Base-by-base conservation (phyloP, 805 yeast genomes). In the Priceomyces medius region DNA sequence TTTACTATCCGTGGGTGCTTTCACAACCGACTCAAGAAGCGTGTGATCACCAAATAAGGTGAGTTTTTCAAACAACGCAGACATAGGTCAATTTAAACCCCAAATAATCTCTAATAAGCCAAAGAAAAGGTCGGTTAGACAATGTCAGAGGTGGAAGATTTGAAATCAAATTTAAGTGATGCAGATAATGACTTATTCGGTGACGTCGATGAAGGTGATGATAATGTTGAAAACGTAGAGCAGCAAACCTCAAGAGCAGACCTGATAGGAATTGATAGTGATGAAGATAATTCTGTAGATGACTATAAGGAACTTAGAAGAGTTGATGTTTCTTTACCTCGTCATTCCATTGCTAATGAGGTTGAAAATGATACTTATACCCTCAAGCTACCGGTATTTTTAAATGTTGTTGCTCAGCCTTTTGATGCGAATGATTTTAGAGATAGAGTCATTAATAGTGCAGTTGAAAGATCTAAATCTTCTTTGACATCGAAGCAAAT, bases 331-430 rank as follows among this genome's bases (percentile, higher is more conserved):
- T 56, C 69, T 1, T 51, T 65, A 56, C 85, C 73, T 47, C 77
- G 76, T 58, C 82, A 77, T 53, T 73, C 81, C 2, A 59, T 67
- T 2, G 56, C 68, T 2, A 58, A 57, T 39, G 56, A 54, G 40
- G 58, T 51, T 47, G 74, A 55, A 56, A 64, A 43, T 31, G 69
- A 55, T 49, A 73, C 51, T 56, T 71, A 58, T 64, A 66, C 56
- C 47, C 77, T 85, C 38, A 83, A 85, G 47, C 66, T 90, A 45
- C 99, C 99, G 2, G 82, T 88, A 16, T 91, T 87, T 54, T 65
- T 93, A 43, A 80, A 79, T 40, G 80, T 90, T 24, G 95, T 89
- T 46, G 85, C 97, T 2, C 78, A 79, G 46, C 95, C 96, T 28
- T 93, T 91, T 62, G 95, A 89, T 49, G 88, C 93, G 4, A 60